Base-by-base conservation (phyloP, 108 stramenopile genomes). In the Nitzschia sp. region DNA sequence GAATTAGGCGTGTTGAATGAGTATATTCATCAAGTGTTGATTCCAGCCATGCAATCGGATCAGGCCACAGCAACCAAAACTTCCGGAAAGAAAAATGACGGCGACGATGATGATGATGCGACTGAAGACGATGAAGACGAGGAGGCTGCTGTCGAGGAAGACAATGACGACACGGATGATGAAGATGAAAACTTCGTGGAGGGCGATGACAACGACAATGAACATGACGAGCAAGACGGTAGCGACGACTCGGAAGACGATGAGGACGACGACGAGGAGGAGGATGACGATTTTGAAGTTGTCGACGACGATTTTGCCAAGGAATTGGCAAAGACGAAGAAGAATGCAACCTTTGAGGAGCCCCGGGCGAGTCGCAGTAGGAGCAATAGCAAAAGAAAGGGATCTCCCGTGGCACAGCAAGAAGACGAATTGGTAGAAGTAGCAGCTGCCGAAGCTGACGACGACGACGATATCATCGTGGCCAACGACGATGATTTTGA, bases 31-130 rank as follows among this genome's bases (percentile, higher is more conserved):
- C 38, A 85, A 25, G 64, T 74, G 13, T 68, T 94, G 60, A 86
- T 90, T 66, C 85, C 87, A 6, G 87, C 89, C 49, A 89, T 93
- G 92, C 61, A 76, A 60, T 11, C 31, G 26, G 89, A 90, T 72
- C 82, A 60, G 35, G 48, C 64, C 3, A 58, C 1, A 66, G 36
- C 35, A 71, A 1, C 3, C 0, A 13, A 24, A 2, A 49, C 48
- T 21, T 59, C 36, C 1, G 58, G 21, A 36, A 63, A 54, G 13
- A 63, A 65, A 26, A 72, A 25, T 8, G 55, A 31, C 6, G 74
- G 8, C 47, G 47, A 35, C n/a, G 59, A 23, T 26, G 72, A 68
- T 25, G 67, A 66, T 18, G 76, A 79, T 19, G 68, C 48, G 6
- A 56, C 74, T 29, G 71, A 54, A 8, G 15, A 18, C 13, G 75